Evolutionary conservation across 2,329 filamentous ascomycete species (phyloP).

Genomic region (Laburnicola sp.): DNA sequence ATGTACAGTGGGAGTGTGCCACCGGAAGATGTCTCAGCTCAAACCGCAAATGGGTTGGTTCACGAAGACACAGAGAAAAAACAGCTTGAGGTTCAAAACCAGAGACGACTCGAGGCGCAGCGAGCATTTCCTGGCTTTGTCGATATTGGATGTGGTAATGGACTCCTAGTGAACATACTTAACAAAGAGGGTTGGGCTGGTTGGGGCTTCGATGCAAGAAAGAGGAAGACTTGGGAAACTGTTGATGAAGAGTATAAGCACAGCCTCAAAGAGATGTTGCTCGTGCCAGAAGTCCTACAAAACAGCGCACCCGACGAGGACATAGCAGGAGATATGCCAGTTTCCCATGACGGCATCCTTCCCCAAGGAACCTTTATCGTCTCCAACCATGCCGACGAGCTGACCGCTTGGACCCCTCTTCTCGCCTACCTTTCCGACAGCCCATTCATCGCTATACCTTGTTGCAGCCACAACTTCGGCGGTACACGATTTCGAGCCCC

Average conservation of each 20-base stretch:
- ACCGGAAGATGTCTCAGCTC: conserved; percentile 6
- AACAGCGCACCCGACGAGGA: not conserved
- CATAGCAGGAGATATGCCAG: conserved; percentile 8
- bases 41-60: not conserved
- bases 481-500: conserved; percentile 72
- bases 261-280: conserved; percentile 61
- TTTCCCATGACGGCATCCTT: conserved; percentile 66
- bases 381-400: conserved; percentile 94
- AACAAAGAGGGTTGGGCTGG: conserved; percentile 78
- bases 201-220: conserved; percentile 90
- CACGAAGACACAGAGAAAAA: conserved; percentile 13
- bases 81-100: not conserved
- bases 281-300: conserved; percentile 59
- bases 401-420: conserved; percentile 94
- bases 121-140: conserved; percentile 80
- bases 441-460: conserved; percentile 91
- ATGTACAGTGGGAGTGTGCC: conserved; percentile 64
- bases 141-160: conserved; percentile 95
- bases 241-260: conserved; percentile 60
- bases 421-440: conserved; percentile 74
- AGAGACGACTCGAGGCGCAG: conserved; percentile 15
- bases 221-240: conserved; percentile 78
- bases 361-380: conserved; percentile 81
- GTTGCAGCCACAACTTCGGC: conserved; percentile 85
- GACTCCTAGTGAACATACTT: conserved; percentile 82